Conservation (phyloP, 805 yeast genomes). For the Kuraishia piskuri region DNA sequence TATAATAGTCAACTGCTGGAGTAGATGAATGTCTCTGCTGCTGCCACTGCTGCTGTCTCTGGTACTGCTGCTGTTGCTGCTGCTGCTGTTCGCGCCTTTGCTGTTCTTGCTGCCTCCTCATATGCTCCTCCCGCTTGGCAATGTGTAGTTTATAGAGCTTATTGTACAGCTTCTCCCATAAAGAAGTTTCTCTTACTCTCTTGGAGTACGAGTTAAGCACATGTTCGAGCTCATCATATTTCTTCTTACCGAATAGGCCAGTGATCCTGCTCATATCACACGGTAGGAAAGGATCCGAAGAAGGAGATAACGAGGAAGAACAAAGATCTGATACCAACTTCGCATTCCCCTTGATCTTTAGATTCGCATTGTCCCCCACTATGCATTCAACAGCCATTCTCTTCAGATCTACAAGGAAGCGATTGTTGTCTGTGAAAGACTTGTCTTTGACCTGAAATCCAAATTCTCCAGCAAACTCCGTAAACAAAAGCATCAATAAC, state of each 20-base stretch:
- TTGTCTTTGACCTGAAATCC: background rate
- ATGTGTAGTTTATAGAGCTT: conserved; percentile 8
- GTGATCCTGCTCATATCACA: conserved; percentile 27
- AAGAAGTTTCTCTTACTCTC: conserved; percentile 29
- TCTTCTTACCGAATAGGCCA: conserved; percentile 22
- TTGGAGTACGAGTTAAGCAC: conserved; percentile 24
- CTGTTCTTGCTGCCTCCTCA: conserved; percentile 26
- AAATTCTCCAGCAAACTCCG: background rate
- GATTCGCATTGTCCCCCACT: conserved; percentile 9
- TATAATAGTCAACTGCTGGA: conserved; percentile 60
- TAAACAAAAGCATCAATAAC: conserved; percentile 5
- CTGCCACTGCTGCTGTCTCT: conserved; percentile 24
- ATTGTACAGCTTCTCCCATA: conserved; percentile 25
- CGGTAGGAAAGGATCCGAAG: conserved; percentile 25
- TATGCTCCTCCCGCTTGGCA: background rate
- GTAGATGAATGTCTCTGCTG: conserved; percentile 19
- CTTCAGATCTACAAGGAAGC: conserved; percentile 13
- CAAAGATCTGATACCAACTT: background rate
- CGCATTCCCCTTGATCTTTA: conserved; percentile 8
- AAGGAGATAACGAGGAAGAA: background rate
- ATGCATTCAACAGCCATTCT: background rate
- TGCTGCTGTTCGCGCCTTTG: conserved; percentile 34
- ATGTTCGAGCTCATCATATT: conserved; percentile 29
- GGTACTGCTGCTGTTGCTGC: conserved; percentile 37
- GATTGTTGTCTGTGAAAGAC: background rate